Evolutionary conservation across 23 red algal species (phyloP).

Genomic region (Chondrus crispus): DNA sequence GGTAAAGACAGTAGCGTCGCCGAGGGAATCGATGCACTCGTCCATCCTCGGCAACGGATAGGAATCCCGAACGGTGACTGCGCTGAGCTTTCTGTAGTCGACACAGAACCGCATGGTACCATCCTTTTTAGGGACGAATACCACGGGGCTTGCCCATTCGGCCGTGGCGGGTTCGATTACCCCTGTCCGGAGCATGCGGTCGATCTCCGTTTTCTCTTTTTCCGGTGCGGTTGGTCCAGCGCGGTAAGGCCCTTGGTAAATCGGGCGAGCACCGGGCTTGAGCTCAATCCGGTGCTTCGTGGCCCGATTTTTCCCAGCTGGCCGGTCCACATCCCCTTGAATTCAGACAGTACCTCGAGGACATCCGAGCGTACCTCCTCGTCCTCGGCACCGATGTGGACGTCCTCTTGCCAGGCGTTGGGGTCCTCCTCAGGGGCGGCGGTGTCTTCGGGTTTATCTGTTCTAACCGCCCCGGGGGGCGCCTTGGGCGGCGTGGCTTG

Average conservation of each 20-base stretch:
- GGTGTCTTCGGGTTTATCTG: too few relatives aligned
- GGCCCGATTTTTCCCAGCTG: background rate
- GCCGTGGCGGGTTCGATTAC: background rate
- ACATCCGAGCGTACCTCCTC: too few relatives aligned
- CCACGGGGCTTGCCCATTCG: constrained; percentile 17
- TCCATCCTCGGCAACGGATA: constrained; percentile 24
- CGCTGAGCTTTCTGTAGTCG: constrained; percentile 25
- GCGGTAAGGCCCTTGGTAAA: background rate
- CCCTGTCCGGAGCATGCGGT: background rate
- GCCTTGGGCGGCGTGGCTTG: too few relatives aligned
- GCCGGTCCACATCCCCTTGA: background rate
- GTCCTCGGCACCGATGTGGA: too few relatives aligned
- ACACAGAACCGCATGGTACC: constrained; percentile 17
- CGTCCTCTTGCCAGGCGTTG: too few relatives aligned
- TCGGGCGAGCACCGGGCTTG: background rate
- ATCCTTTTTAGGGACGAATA: constrained; percentile 13
- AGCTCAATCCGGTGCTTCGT: constrained; percentile 5
- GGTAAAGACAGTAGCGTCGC: background rate
- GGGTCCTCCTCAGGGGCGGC: too few relatives aligned
- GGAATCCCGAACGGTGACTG: background rate
- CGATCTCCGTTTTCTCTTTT: background rate
- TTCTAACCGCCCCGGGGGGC: too few relatives aligned
- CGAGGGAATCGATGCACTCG: constrained; percentile 29
- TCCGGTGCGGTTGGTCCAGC: background rate
- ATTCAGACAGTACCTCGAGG: too few relatives aligned